Evolutionary conservation across 2,329 filamentous ascomycete genomes (phyloP).

Genomic region (Exophiala sp.): DNA sequence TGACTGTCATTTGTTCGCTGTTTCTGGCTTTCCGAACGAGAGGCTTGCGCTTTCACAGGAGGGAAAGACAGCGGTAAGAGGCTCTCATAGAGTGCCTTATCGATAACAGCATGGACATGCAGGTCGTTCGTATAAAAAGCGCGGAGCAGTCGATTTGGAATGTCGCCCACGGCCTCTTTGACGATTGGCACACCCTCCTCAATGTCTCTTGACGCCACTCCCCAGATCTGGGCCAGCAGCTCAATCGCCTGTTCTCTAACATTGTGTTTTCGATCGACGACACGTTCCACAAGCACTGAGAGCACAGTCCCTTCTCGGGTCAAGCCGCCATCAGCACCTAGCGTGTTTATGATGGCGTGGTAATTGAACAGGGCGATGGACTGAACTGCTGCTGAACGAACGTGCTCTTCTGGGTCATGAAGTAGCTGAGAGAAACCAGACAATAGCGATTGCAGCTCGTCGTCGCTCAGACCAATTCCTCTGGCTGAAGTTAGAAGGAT

Average conservation of each 20-base stretch:
- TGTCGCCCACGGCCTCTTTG: slow-evolving; percentile 69
- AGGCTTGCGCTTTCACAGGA: slow-evolving; percentile 56
- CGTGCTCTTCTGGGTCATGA: slow-evolving; percentile 83
- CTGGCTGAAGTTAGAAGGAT: slow-evolving; percentile 90
- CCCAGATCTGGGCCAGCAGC: slow-evolving; percentile 82
- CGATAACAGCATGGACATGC: slow-evolving; percentile 79
- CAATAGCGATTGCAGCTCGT: slow-evolving; percentile 75
- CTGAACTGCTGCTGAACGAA: slow-evolving; percentile 83
- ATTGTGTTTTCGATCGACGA: slow-evolving; percentile 76
- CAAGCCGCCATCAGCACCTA: slow-evolving; percentile 72
- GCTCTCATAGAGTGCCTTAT: slow-evolving; percentile 80
- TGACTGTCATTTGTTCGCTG: slow-evolving; percentile 46
- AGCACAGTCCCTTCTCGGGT: slow-evolving; percentile 74
- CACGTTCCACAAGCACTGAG: slow-evolving; percentile 77
- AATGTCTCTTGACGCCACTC: slow-evolving; percentile 85
- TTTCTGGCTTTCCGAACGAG: slow-evolving; percentile 45
- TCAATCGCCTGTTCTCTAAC: slow-evolving; percentile 86
- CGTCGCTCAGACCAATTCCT: slow-evolving; percentile 77
- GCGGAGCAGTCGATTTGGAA: slow-evolving; percentile 81
- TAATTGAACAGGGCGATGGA: slow-evolving; percentile 78
- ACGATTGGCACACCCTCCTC: slow-evolving; percentile 76
- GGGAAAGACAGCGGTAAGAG: slow-evolving; percentile 89
- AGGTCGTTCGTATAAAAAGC: slow-evolving; percentile 85
- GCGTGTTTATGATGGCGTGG: slow-evolving; percentile 73
- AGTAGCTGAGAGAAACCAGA: slow-evolving; percentile 74